Evolutionary conservation across 2,329 filamentous ascomycete species (phyloP).

Genomic region (Penicillium hesseltinei): DNA sequence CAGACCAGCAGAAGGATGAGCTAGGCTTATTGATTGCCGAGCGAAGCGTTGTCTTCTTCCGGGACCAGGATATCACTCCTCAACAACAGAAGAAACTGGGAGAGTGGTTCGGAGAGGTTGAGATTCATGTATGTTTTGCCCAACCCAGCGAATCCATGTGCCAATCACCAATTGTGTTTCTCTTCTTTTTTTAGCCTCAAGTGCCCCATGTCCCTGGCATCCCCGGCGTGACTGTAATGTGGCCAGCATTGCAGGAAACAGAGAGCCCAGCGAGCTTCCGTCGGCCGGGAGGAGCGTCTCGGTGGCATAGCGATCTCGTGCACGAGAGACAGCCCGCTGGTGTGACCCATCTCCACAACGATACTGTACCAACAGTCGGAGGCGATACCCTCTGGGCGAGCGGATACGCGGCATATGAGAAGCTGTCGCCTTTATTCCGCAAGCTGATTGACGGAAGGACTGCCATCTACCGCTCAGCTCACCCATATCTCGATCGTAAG

Average conservation of each 20-base stretch:
- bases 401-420: conserved; percentile 70
- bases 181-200: conserved; percentile 56
- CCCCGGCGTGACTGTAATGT: conserved; percentile 64
- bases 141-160: background rate
- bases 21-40: conserved; percentile 63
- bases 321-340: conserved; percentile 70
- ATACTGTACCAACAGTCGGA: conserved; percentile 62
- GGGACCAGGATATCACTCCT: conserved; percentile 60
- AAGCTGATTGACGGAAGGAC: conserved; percentile 66
- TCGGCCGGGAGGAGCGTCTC: conserved; percentile 63
- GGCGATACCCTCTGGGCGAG: conserved; percentile 73
- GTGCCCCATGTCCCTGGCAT: conserved; percentile 68
- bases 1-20: conserved; percentile 59
- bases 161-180: background rate
- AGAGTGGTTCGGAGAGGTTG: conserved; percentile 63
- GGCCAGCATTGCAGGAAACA: conserved; percentile 65
- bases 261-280: conserved; percentile 63
- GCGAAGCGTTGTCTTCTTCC: conserved; percentile 65
- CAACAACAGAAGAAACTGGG: conserved; percentile 64
- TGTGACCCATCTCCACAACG: conserved; percentile 68
- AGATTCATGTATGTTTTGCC: conserved; percentile 61
- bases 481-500: conserved; percentile 65
- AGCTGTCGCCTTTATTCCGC: conserved; percentile 67
- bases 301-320: conserved; percentile 70
- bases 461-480: conserved; percentile 65